Evolutionary conservation across 306 rosid genomes (phyloP), one percentile per base, ranked within the genome.

Genomic region (Cicer judaicum): DNA sequence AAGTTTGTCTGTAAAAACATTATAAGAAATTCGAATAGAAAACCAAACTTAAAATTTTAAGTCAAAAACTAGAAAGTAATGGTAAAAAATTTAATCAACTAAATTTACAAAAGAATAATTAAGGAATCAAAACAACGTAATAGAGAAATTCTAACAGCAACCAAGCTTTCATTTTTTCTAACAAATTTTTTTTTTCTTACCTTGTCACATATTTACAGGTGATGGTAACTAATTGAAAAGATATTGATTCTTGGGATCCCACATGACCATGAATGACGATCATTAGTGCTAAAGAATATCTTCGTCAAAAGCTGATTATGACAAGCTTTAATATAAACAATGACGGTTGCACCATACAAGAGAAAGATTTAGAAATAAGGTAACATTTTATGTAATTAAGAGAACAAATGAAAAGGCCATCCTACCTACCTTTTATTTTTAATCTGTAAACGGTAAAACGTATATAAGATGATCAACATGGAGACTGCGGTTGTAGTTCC

Each of bases 351-450:
- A 81, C 74, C 84, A 62, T 77, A 81, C 70, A 38, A 79, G 48
- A 53, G 72, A 39, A 74, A 80, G 72, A 60, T 52, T 84, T 52
- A 40, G 56, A 59, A 76, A 66, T 54, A 73, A 84, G 79, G 49
- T 64, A 61, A 44, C 79, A 57, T 10, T 67, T 53, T 34, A 67
- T 29, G 36, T 18, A 38, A 72, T 15, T 60, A 78, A 68, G 69
- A 71, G 49, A 85, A 85, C 75, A 64, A 69, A 49, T 75, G 97
- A 91, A 86, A 87, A 72, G 72, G 18, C 72, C 88, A 60, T 68
- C 83, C 18, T 89, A 91, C 85, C 97, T 52, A 63, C 91, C 77
- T 69, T 68, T 73, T 60, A 40, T 59, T 66, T 63, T 62, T 72
- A 78, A 61, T 6, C 14, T 70, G 13, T 14, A 70, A 80, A 74